Percentiles rank a stretch among this genome's conserved stretches.
Conservation (phyloP, 495 filamentous ascomycete species). For the Penicillium nucicola region DNA sequence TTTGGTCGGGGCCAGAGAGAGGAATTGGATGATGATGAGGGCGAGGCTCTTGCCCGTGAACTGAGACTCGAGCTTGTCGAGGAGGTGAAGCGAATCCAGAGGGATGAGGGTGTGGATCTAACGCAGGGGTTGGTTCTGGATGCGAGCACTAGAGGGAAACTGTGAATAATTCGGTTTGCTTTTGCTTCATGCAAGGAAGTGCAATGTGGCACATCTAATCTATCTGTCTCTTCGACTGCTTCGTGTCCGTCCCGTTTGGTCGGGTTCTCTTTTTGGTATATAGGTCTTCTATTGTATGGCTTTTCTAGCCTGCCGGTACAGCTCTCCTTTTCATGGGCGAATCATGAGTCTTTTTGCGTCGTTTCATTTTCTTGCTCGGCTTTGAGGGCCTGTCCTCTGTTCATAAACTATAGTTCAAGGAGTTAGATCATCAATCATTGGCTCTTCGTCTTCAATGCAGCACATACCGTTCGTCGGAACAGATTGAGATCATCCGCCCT, state of each 20-base stretch:
- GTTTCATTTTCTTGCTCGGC: not conserved
- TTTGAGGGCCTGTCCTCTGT: not conserved
- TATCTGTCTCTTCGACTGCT: not conserved
- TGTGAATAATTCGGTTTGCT: constrained; percentile 10
- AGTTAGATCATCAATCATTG: not conserved
- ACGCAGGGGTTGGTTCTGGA: constrained; percentile 11
- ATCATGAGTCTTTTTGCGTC: not conserved
- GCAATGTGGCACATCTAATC: not conserved
- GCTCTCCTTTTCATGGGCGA: not conserved
- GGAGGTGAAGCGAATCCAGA: constrained; percentile 48
- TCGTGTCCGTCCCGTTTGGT: not conserved
- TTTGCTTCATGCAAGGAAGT: too few relatives aligned
- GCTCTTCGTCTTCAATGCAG: not conserved
- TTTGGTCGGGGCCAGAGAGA: constrained; percentile 80
- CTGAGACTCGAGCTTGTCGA: constrained; percentile 60
- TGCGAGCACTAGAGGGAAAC: constrained; percentile 16
- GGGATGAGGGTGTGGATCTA: constrained; percentile 43
- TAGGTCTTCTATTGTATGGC: not conserved
- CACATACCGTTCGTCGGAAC: constrained; percentile 61
- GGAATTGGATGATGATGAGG: constrained; percentile 86
- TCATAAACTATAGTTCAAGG: constrained; percentile 15
- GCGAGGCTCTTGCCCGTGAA: constrained; percentile 54
- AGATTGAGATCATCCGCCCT: constrained; percentile 76
- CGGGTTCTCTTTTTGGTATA: not conserved
- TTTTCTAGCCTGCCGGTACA: not conserved